phyloP scores from a whole-genome alignment of 129 eudicot genomes.

The Heracleum sosnowskyi region DNA sequence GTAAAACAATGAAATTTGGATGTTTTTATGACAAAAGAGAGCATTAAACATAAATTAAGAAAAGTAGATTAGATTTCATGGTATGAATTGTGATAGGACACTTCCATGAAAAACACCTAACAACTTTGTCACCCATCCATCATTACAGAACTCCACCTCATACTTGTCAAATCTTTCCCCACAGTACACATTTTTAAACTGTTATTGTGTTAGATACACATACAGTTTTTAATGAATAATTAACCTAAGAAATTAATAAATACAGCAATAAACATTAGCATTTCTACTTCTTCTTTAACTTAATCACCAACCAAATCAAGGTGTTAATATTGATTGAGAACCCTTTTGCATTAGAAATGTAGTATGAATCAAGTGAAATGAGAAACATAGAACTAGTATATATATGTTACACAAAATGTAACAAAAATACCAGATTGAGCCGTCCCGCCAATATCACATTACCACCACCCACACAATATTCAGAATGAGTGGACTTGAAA shows the following conservation, averaged over 20 bases:
- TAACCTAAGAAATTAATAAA: background rate
- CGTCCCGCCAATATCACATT: constrained; percentile 61
- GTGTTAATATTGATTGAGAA: background rate
- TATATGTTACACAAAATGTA: background rate
- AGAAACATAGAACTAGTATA: background rate
- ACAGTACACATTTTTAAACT: background rate
- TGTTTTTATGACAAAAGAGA: background rate
- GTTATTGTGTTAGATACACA: background rate
- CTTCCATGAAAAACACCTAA: background rate
- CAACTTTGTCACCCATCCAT: background rate
- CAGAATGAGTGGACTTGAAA: constrained; percentile 10
- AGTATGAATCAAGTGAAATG: background rate
- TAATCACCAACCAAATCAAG: background rate
- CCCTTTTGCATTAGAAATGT: background rate
- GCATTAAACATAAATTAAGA: background rate
- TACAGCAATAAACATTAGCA: background rate
- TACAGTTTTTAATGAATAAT: background rate
- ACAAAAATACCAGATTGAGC: constrained; percentile 43
- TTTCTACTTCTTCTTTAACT: background rate
- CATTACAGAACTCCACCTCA: background rate
- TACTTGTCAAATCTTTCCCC: background rate
- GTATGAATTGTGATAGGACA: constrained; percentile 2
- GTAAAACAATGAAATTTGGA: no score
- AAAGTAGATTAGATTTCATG: background rate
- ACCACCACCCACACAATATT: background rate